A percentile compares a stretch with the other conserved stretches of the same genome.
These are phyloP conservation scores for Quercus engelmannii DNA, from an alignment of 306 rosid genomes.

Conservation along the genomic window DNA sequence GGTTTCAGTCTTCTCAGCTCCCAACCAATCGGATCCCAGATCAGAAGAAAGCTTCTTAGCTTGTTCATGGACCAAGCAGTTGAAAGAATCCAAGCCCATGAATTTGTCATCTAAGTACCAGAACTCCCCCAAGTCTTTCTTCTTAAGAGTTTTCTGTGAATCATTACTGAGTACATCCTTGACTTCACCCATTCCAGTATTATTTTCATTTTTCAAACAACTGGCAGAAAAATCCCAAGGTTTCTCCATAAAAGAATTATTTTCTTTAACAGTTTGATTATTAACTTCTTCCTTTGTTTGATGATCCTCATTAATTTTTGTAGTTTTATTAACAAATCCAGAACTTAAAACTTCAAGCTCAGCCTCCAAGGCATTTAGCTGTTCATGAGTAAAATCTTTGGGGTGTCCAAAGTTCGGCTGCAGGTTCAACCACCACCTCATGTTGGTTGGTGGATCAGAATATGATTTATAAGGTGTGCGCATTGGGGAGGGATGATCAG, in stretches of 20 bases:
- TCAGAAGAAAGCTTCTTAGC: conserved; percentile 40
- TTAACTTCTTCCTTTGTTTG: conserved; percentile 27
- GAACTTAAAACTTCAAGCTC: conserved; percentile 39
- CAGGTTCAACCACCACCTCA: conserved; percentile 72
- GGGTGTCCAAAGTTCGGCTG: conserved; percentile 43
- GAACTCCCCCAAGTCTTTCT: conserved; percentile 42
- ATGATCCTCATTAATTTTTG: conserved; percentile 25
- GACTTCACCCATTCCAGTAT: conserved; percentile 25
- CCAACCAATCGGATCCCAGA: conserved; percentile 51
- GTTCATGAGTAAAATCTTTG: conserved; percentile 36
- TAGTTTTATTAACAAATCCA: conserved; percentile 30
- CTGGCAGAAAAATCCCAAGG: conserved; percentile 30
- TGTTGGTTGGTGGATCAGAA: conserved; percentile 29
- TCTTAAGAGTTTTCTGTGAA: conserved; percentile 28
- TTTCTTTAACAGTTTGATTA: conserved; percentile 23
- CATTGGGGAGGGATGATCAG: conserved; percentile 26
- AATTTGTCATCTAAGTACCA: conserved; percentile 46
- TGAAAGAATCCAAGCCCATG: conserved; percentile 47
- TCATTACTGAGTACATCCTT: conserved; percentile 35
- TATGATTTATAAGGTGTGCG: conserved; percentile 11
- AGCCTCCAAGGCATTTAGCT: conserved; percentile 33
- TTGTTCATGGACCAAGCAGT: conserved; percentile 37
- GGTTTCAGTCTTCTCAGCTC: conserved; percentile 49
- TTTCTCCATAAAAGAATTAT: conserved; percentile 29
- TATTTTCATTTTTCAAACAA: conserved; percentile 22